These are phyloP conservation scores for Polyporus arcularius DNA, from an alignment of 768 basidiomycete genomes.

Conservation along the genomic window DNA sequence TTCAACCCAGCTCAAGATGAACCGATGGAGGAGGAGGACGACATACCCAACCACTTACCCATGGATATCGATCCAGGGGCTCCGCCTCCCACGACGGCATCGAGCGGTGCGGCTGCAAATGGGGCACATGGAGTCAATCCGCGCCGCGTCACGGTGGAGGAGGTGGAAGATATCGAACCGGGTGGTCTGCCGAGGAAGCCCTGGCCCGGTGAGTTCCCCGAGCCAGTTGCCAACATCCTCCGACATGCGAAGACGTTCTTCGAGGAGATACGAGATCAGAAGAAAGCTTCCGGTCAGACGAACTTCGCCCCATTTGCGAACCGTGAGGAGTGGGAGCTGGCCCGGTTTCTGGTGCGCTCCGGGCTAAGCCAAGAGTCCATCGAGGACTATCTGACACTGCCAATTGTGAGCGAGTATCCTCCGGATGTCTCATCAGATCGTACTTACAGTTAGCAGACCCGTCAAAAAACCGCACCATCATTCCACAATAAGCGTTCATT, in stretches of 20 bases:
- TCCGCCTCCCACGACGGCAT: not conserved
- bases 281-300: not conserved
- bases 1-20: no score
- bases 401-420: slow-evolving; percentile 25
- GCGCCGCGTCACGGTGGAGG: slow-evolving; percentile 16
- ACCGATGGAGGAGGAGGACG: no score
- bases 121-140: not conserved
- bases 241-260: slow-evolving; percentile 1
- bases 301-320: slow-evolving; percentile 29
- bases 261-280: slow-evolving; percentile 4
- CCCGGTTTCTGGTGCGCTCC: slow-evolving; percentile 33
- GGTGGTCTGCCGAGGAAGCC: slow-evolving; percentile 2
- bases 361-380: slow-evolving; percentile 31
- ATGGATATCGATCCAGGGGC: no score
- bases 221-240: not conserved
- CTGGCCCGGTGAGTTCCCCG: slow-evolving; percentile 13
- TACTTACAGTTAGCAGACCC: slow-evolving; percentile 15
- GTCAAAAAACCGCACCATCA: slow-evolving; percentile 22
- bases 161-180: slow-evolving; percentile 12
- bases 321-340: slow-evolving; percentile 36
- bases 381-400: slow-evolving; percentile 34
- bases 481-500: slow-evolving; percentile 30
- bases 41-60: no score
- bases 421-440: not conserved
- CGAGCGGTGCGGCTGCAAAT: no score